Base-by-base conservation (phyloP, 345 rosid species). In the Alliaria petiolata region DNA sequence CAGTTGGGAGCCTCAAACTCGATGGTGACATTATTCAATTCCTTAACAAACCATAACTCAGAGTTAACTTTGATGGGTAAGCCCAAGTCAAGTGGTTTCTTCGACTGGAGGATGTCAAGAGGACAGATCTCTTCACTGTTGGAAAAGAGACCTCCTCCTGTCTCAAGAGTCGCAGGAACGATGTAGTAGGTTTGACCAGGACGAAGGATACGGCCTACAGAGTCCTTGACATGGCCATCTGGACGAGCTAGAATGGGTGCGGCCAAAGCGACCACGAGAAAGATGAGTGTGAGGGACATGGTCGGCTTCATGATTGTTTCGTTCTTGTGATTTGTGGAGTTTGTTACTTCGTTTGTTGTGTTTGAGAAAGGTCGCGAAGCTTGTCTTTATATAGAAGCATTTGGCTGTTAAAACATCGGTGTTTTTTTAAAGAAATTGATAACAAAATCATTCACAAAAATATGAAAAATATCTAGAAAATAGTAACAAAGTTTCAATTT, bases 121-220 rank as follows among this genome's bases (percentile, higher is more conserved):
- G 69, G 58, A 36, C 69, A 65, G 11, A 50, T 65, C 46, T 65
- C 70, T 36, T 65, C 58, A 25, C 70, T 65, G 59, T 49, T 65
- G 2, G 70, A 51, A 36, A 50, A 49, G 14, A 65, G 16, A 65
- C 70, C 70, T 35, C 57, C 58, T 14, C 10, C 47, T 22, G 25
- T 35, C 44, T 22, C 35, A 8, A 57, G 19, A 4, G 33, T 65
- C n/a, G 58, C 46, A 22, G 59, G 70, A 36, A 65, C 25, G 36
- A 65, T 15, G 59, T 36, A 39, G 15, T 65, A 65, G 38, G 59
- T 50, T 50, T 35, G 70, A 25, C 59, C 70, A 65, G 70, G 70
- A n/a, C 59, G 70, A 38, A 65, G 45, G 14, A 65, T 15, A 65
- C 43, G 16, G n/a, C 70, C 70, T 6, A 9, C 15, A 50, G 70